Evolutionary conservation across 257 asterid species (phyloP).

Genomic region (Penstemon davidsonii): DNA sequence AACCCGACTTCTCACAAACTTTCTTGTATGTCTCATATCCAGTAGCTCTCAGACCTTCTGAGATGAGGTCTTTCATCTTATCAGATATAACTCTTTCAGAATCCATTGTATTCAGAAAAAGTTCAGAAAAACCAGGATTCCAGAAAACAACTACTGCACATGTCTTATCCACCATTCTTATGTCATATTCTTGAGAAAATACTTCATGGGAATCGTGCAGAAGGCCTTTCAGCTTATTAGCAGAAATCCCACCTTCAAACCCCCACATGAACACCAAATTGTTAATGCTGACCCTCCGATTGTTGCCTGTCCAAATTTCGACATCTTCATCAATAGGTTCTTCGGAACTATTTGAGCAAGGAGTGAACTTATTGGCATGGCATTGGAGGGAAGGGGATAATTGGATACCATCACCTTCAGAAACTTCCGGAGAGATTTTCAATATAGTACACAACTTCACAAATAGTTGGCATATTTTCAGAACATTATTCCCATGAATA

Average conservation of each 20-base stretch:
- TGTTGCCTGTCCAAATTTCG: conserved; percentile 46
- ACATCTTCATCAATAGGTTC: conserved; percentile 45
- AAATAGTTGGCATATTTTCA: conserved; percentile 67
- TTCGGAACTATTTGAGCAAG: conserved; percentile 37
- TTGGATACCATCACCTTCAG: conserved; percentile 34
- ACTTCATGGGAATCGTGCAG: conserved; percentile 54
- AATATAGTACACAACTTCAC: conserved; percentile 56
- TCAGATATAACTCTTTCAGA: conserved; percentile 41
- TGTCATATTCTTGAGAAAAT: conserved; percentile 58
- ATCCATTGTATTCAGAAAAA: conserved; percentile 52
- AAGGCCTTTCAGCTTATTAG: conserved; percentile 53
- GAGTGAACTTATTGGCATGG: conserved; percentile 43
- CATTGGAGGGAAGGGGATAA: conserved; percentile 40
- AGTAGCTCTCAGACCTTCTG: conserved; percentile 65
- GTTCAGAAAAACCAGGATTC: conserved; percentile 48
- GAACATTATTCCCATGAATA: conserved; percentile 68
- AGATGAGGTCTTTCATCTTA: conserved; percentile 48
- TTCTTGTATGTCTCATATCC: conserved; percentile 55
- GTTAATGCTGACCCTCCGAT: conserved; percentile 41
- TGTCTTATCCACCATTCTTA: conserved; percentile 65
- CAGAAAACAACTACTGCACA: conserved; percentile 75
- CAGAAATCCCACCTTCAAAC: conserved; percentile 59
- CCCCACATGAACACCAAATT: conserved; percentile 83
- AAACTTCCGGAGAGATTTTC: conserved; percentile 46
- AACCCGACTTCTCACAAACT: conserved; percentile 45